Conservation (phyloP, 2,329 filamentous ascomycete species). For the Meredithiella fracta region DNA sequence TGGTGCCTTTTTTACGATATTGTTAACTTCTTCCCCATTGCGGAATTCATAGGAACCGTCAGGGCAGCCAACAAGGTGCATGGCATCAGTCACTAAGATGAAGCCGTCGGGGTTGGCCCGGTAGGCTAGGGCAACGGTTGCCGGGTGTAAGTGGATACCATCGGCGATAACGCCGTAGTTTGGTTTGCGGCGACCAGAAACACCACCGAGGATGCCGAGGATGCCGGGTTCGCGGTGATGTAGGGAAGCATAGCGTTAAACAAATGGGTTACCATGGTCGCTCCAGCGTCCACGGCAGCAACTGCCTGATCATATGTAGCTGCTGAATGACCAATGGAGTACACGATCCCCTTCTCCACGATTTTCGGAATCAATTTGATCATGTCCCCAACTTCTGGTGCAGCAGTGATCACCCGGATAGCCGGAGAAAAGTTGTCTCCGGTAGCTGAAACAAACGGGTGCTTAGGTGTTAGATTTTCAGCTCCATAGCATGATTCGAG, state of each 20-base stretch:
- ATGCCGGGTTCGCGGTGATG: constrained; percentile 85
- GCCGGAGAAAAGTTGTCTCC: constrained; percentile 23
- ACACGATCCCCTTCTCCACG: constrained; percentile 48
- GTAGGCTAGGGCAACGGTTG: constrained; percentile 76
- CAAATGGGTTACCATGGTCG: constrained; percentile 79
- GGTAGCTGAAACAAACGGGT: constrained; percentile 13
- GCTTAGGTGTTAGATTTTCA: constrained; percentile 39
- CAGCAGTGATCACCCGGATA: constrained; percentile 71
- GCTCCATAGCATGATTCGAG: constrained; percentile 56
- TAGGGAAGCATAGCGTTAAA: constrained; percentile 90
- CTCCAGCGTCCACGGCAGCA: constrained; percentile 53
- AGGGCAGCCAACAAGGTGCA: constrained; percentile 69
- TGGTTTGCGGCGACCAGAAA: constrained; percentile 33
- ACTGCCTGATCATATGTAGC: constrained; percentile 72
- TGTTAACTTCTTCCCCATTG: constrained; percentile 45
- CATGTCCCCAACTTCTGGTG: constrained; percentile 65
- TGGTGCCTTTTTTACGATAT: constrained; percentile 54
- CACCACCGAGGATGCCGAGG: constrained; percentile 51
- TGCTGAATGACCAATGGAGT: constrained; percentile 73
- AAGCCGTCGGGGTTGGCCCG: constrained; percentile 71
- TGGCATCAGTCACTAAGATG: constrained; percentile 82
- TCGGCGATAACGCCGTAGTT: constrained; percentile 85
- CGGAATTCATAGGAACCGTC: constrained; percentile 79
- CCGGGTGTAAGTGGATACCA: constrained; percentile 78
- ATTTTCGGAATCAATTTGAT: constrained; percentile 51